Evolutionary conservation across 2,329 filamentous ascomycete genomes (phyloP).

Genomic region (Penicillium sp.): DNA sequence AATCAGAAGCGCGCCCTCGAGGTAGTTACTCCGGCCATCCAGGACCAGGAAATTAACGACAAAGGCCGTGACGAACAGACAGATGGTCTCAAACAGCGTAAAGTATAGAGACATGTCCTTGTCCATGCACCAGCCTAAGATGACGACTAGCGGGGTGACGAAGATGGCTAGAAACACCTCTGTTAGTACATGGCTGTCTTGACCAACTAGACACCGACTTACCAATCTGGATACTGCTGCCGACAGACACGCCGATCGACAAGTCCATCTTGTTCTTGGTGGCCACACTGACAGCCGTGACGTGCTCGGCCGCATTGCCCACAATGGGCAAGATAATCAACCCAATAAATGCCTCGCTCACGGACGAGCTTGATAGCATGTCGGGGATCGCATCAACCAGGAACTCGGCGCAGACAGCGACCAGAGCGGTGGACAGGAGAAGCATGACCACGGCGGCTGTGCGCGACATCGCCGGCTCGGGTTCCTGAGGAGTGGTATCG

Average conservation of each 20-base stretch:
- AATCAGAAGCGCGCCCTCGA: slow-evolving; percentile 73
- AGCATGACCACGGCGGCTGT: slow-evolving; percentile 57
- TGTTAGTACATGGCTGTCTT: slow-evolving; percentile 7
- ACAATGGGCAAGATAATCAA: slow-evolving; percentile 78
- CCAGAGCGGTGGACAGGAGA: slow-evolving; percentile 53
- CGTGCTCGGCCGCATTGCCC: slow-evolving; percentile 79
- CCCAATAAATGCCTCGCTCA: slow-evolving; percentile 73
- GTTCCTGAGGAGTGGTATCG: slow-evolving; percentile 13
- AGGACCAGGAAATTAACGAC: slow-evolving; percentile 83
- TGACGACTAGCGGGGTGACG: slow-evolving; percentile 70
- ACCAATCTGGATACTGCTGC: slow-evolving; percentile 73
- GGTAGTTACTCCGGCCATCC: slow-evolving; percentile 78
- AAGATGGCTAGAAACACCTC: slow-evolving; percentile 63
- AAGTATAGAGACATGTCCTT: slow-evolving; percentile 66
- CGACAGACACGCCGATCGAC: slow-evolving; percentile 75
- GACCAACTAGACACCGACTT: slow-evolving; percentile 2
- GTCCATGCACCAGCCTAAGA: slow-evolving; percentile 72
- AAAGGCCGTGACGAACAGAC: slow-evolving; percentile 77
- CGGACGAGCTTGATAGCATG: slow-evolving; percentile 58
- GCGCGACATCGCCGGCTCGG: slow-evolving; percentile 50
- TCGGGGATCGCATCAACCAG: slow-evolving; percentile 70
- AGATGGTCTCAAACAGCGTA: slow-evolving; percentile 62
- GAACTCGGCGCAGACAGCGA: slow-evolving; percentile 66
- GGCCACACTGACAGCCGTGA: slow-evolving; percentile 74
- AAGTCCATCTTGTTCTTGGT: slow-evolving; percentile 84